These are phyloP conservation scores for Hanseniaspora thailandica DNA, from an alignment of 805 yeast species.

Conservation along the genomic window DNA sequence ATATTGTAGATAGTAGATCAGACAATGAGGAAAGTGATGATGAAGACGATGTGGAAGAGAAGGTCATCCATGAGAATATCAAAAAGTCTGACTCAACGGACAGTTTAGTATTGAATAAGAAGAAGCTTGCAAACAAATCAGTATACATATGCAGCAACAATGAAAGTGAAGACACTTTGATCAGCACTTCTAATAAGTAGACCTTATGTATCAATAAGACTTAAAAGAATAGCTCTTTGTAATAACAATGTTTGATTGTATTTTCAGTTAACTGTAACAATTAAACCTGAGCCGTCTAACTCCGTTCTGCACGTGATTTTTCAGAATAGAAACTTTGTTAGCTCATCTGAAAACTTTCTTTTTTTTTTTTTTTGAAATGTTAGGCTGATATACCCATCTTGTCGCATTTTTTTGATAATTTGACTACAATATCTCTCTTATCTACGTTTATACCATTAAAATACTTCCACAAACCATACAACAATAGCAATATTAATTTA, in stretches of 20 bases:
- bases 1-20: constrained; percentile 53
- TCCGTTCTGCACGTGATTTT: no score
- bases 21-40: constrained; percentile 73
- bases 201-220: no score
- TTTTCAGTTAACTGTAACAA: no score
- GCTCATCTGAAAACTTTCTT: no score
- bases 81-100: background rate
- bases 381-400: no score
- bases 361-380: no score
- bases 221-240: no score
- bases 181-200: background rate
- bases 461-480: background rate
- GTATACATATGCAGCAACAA: background rate
- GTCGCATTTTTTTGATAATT: no score
- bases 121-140: background rate
- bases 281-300: no score
- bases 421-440: background rate
- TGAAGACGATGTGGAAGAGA: constrained; percentile 19
- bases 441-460: background rate
- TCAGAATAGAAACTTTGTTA: no score
- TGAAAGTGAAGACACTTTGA: background rate
- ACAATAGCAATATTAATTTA: background rate
- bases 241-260: no score
- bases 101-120: background rate
- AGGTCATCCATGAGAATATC: background rate